A percentile compares a stretch with the other conserved stretches of the same genome.
phyloP scores from a whole-genome alignment of 2,329 filamentous ascomycete species.

The Scorias spongiosa region DNA sequence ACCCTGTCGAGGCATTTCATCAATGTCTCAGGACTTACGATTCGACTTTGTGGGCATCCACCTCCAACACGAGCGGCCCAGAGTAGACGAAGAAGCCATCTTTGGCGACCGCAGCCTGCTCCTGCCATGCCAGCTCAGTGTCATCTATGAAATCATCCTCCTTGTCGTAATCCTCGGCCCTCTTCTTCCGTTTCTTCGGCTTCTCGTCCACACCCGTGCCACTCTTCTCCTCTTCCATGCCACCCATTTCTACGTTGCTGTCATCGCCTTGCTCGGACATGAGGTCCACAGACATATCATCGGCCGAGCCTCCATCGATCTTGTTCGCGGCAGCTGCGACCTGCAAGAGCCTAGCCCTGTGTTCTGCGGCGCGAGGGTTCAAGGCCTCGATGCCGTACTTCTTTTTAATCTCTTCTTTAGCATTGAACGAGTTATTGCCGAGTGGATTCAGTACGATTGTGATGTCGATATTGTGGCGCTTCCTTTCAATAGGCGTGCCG shows the following conservation, averaged over 20 bases:
- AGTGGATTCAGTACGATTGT: conserved; percentile 67
- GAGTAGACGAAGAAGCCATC: conserved; percentile 98
- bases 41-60: conserved; percentile 41
- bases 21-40: conserved; percentile 6
- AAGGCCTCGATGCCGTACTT: conserved; percentile 89
- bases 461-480: conserved; percentile 66
- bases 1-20: too few relatives aligned
- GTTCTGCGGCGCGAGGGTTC: conserved; percentile 78
- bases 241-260: conserved; percentile 81
- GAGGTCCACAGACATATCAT: conserved; percentile 70
- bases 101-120: conserved; percentile 81
- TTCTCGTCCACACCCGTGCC: conserved; percentile 50
- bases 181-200: conserved; percentile 61
- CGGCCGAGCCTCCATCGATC: conserved; percentile 57
- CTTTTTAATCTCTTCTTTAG: conserved; percentile 83
- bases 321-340: conserved; percentile 81
- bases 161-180: conserved; percentile 51
- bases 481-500: conserved; percentile 24
- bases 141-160: conserved; percentile 68
- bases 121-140: conserved; percentile 87
- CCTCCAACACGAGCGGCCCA: conserved; percentile 75
- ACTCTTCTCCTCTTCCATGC: conserved; percentile 44
- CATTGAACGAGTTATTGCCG: conserved; percentile 86
- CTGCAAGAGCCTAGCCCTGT: conserved; percentile 71
- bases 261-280: conserved; percentile 50